Percentiles rank a stretch among this genome's conserved stretches.
These are phyloP conservation scores for Exophiala alcalophila DNA, from an alignment of 2,329 filamentous ascomycete genomes.

Conservation along the genomic window DNA sequence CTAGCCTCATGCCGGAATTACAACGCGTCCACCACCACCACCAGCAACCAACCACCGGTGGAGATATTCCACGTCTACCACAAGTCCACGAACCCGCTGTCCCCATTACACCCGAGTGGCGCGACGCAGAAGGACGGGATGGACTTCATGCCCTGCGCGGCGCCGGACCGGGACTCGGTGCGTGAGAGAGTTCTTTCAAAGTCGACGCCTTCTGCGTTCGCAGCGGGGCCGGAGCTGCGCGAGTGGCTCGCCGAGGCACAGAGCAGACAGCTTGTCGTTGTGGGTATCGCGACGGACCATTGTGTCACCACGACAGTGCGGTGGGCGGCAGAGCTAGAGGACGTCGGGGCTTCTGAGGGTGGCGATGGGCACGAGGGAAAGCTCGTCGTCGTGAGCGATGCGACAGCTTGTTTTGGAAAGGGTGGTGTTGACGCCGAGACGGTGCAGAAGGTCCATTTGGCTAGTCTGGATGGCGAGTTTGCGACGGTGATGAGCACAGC, in stretches of 20 bases:
- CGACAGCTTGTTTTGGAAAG: conserved; percentile 47
- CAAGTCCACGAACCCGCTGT: conserved; percentile 38
- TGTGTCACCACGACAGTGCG: conserved; percentile 50
- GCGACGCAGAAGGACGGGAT: conserved; percentile 28
- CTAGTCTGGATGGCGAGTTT: conserved; percentile 48
- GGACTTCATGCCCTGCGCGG: conserved; percentile 33
- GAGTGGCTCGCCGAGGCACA: conserved; percentile 35
- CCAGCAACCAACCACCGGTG: conserved; percentile 14
- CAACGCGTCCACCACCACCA: conserved; percentile 6
- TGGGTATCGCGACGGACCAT: conserved; percentile 49
- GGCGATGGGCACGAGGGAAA: conserved; percentile 29
- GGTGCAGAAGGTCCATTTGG: conserved; percentile 45
- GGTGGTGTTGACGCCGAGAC: conserved; percentile 46
- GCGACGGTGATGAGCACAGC: conserved; percentile 40
- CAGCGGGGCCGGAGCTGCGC: conserved; percentile 47
- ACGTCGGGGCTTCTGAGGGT: conserved; percentile 35
- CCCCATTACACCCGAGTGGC: conserved; percentile 38
- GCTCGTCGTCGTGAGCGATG: conserved; percentile 36
- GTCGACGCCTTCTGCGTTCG: conserved; percentile 47
- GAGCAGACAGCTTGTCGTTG: conserved; percentile 42
- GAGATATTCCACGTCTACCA: conserved; percentile 49
- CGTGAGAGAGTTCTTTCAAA: conserved; percentile 44
- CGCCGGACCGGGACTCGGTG: conserved; percentile 30
- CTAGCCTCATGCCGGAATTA: conserved; percentile 37
- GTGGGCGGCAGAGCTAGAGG: conserved; percentile 48